Conservation (phyloP, 2,329 filamentous ascomycete species). For the Hypoxylon sp. region DNA sequence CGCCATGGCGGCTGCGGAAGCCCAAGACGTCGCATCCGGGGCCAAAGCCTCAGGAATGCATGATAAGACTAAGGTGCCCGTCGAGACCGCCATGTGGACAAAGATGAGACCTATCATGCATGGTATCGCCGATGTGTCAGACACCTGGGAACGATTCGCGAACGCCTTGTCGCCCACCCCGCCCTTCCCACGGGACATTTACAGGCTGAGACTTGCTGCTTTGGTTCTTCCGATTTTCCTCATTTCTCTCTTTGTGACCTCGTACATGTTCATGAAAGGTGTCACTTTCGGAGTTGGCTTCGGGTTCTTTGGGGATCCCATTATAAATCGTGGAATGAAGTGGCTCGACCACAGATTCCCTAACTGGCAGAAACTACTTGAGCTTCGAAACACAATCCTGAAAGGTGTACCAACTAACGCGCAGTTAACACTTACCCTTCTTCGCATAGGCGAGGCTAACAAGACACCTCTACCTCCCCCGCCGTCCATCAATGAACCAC, state of each 20-base stretch:
- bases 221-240: slow-evolving; percentile 68
- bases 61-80: slow-evolving; percentile 84
- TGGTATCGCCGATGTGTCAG: slow-evolving; percentile 62
- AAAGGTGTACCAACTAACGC: slow-evolving; percentile 89
- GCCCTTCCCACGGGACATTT: slow-evolving; percentile 70
- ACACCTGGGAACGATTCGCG: slow-evolving; percentile 59
- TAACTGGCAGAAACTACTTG: slow-evolving; percentile 81
- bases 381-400: slow-evolving; percentile 81
- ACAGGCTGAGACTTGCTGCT: slow-evolving; percentile 68
- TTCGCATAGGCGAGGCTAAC: slow-evolving; percentile 86
- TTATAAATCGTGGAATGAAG: slow-evolving; percentile 72
- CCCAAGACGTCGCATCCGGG: slow-evolving; percentile 63
- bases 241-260: slow-evolving; percentile 66
- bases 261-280: slow-evolving; percentile 75
- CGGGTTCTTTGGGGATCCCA: slow-evolving; percentile 83
- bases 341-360: slow-evolving; percentile 74
- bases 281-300: slow-evolving; percentile 78
- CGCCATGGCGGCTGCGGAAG: slow-evolving; percentile 58
- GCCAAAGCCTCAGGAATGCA: slow-evolving; percentile 65
- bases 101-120: slow-evolving; percentile 82
- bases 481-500: slow-evolving; percentile 56
- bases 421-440: slow-evolving; percentile 83
- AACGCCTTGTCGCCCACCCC: slow-evolving; percentile 74
- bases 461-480: slow-evolving; percentile 81
- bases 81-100: slow-evolving; percentile 82